A percentile compares a stretch with the other conserved stretches of the same genome.
These are phyloP conservation scores for Beta corolliflora DNA, from an alignment of 179 eudicot species.

Conservation along the genomic window DNA sequence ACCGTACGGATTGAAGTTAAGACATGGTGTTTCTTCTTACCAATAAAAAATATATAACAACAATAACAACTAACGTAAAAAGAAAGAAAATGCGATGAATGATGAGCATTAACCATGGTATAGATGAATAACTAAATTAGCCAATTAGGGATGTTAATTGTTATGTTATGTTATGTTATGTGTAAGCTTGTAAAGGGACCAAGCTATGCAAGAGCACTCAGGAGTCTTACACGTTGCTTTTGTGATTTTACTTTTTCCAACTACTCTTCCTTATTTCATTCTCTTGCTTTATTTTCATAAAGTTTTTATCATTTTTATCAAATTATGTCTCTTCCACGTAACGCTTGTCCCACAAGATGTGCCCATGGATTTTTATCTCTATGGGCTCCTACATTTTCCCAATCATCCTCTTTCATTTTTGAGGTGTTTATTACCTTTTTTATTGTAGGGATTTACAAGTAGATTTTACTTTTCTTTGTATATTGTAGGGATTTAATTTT, in stretches of 20 bases:
- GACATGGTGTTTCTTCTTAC: background rate
- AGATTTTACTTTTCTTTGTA: no score
- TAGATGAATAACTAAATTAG: no score
- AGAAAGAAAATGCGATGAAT: background rate
- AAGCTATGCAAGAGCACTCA: background rate
- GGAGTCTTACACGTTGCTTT: no score
- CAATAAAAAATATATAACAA: background rate
- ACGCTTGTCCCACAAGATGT: background rate
- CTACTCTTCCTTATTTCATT: background rate
- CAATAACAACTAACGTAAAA: background rate
- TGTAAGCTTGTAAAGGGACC: background rate
- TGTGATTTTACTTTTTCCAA: background rate
- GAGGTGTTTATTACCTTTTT: background rate
- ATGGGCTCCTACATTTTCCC: background rate
- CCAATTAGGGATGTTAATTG: background rate
- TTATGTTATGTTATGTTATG: no score
- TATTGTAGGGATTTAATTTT: no score
- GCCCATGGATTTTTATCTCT: background rate
- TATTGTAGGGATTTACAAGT: no score
- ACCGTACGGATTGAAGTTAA: no score
- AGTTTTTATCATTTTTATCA: background rate
- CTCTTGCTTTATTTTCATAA: background rate
- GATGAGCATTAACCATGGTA: background rate
- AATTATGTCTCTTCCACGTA: constrained; percentile 5
- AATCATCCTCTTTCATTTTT: background rate